Evolutionary conservation across 1,284 basidiomycete genomes (phyloP).

Genomic region (Tilletia caries): DNA sequence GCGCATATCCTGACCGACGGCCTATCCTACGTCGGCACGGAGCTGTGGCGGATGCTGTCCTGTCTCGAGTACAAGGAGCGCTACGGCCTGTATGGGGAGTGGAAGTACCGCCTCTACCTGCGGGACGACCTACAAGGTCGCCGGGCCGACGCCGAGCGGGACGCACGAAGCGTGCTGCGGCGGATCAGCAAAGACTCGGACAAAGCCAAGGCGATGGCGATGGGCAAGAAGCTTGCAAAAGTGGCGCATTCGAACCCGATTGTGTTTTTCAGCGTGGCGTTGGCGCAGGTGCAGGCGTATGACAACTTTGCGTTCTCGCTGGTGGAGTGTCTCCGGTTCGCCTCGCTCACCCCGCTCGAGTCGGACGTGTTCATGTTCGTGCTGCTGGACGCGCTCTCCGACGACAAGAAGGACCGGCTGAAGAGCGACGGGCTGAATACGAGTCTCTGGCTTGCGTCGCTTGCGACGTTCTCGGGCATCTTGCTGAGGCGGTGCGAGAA

Average conservation of each 20-base stretch:
- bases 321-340: conserved; percentile 80
- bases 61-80: conserved; percentile 74
- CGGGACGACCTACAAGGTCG: conserved; percentile 55
- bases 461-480: conserved; percentile 88
- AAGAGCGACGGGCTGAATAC: conserved; percentile 91
- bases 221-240: conserved; percentile 83
- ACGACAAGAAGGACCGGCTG: conserved; percentile 76
- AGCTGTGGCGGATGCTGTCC: conserved; percentile 62
- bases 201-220: conserved; percentile 60
- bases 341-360: conserved; percentile 73
- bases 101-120: conserved; percentile 69
- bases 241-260: conserved; percentile 88
- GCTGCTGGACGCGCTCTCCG: conserved; percentile 76
- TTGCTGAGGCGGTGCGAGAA: conserved; percentile 74
- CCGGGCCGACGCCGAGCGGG: conserved; percentile 60
- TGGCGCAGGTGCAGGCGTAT: conserved; percentile 93
- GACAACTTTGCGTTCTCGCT: conserved; percentile 88
- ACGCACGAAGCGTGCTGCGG: conserved; percentile 54
- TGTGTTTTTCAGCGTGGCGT: conserved; percentile 82
- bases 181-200: conserved; percentile 63
- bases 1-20: conserved; percentile 76
- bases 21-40: conserved; percentile 63
- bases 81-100: conserved; percentile 91
- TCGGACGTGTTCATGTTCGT: conserved; percentile 89
- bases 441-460: conserved; percentile 79